Conservation (phyloP, 257 asterid species). For the Solanum chmielewskii region DNA sequence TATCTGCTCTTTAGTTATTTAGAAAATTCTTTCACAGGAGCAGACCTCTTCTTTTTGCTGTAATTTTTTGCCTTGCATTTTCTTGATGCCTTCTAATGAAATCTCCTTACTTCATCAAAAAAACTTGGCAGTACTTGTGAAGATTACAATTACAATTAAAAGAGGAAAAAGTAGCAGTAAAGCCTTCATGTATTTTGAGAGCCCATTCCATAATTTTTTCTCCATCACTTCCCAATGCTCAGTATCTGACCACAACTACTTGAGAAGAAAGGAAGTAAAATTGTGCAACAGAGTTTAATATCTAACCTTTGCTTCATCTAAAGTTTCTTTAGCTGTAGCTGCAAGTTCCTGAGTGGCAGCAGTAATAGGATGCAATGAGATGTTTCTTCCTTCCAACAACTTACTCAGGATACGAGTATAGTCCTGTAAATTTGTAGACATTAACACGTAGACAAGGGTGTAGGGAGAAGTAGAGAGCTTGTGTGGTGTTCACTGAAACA, state of each 20-base stretch:
- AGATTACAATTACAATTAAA: neutral
- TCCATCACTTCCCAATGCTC: neutral
- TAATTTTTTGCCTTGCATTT: too few species aligned
- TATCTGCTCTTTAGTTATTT: too few species aligned
- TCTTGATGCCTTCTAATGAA: too few species aligned
- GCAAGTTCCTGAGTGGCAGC: slow-evolving; percentile 56
- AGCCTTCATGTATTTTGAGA: neutral
- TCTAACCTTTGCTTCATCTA: slow-evolving; percentile 56
- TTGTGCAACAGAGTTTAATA: neutral
- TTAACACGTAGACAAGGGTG: neutral
- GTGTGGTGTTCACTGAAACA: neutral
- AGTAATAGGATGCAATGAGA: slow-evolving; percentile 47
- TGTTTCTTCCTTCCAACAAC: slow-evolving; percentile 30
- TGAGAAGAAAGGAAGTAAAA: neutral
- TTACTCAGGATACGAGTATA: slow-evolving; percentile 31
- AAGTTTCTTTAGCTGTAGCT: slow-evolving; percentile 37
- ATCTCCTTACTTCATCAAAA: neutral
- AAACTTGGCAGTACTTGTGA: neutral
- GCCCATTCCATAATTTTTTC: neutral
- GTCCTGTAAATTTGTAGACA: slow-evolving; percentile 23
- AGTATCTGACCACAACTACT: neutral
- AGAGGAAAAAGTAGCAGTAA: neutral
- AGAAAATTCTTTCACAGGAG: too few species aligned
- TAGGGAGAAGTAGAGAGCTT: neutral
- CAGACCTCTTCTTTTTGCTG: too few species aligned